Evolutionary conservation across 495 filamentous ascomycete species (phyloP), one percentile per base, ranked within the genome.

Genomic region (Daldinia bambusicola): DNA sequence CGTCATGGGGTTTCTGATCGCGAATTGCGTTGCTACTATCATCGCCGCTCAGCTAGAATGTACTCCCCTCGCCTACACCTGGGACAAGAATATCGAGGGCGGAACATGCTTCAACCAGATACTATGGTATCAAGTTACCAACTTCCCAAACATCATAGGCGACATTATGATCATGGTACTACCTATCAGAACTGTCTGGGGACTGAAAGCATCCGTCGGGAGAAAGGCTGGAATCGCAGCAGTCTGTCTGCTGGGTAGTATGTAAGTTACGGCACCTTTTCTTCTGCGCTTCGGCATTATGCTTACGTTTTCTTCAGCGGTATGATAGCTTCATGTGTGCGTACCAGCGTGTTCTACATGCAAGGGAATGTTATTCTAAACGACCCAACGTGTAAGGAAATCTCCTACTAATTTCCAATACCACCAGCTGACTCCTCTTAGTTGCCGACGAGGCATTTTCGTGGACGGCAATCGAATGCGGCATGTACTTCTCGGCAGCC

Each of bases 131-230:
- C 61, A 74, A 7, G 62, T 67, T n/a, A 68, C 69, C 60, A 67
- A 55, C 34, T 61, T 77, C 6, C 69, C 66, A 0, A 67, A 77
- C 43, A 74, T 79, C 58, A 36, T 80, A 8, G 67, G 71, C 14
- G 77, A 78, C 55, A 4, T 80, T 2, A 64, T 75, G 62, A 78
- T 80, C 62, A 71, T 80, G 59, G 48, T 69, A 1, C 69, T 79
- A 14, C 77, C 78, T n/a, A 69, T 79, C 13, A 59, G 59, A n/a
- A 79, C 75, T 12, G 69, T 79, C 40, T 79, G 77, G 77, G 37
- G 50, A 1, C 61, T 80, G 14, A 75, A 77, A 7, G 48, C 69
- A 74, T 74, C 74, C 70, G 14, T 41, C 57, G 51, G 32, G 41
- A 43, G 66, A 75, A 72, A 68, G 62, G 56, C 20, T 73, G 57